Evolutionary conservation across 495 filamentous ascomycete species (phyloP).

Genomic region (Aspergillus kassunensis): DNA sequence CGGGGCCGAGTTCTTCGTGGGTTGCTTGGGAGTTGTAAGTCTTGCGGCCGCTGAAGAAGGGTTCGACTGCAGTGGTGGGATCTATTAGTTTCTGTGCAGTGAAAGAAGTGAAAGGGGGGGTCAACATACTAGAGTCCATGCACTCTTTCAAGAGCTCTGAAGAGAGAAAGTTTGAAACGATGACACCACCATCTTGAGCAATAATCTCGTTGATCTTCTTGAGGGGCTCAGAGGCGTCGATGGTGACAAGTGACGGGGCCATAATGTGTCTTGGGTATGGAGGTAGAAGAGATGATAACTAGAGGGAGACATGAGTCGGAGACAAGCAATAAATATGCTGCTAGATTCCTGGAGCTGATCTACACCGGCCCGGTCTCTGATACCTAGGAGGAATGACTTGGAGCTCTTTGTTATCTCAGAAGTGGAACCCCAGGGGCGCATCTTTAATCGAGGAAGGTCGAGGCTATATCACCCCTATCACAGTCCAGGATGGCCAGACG

Average conservation of each 20-base stretch:
- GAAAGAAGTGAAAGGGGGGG: too few relatives aligned
- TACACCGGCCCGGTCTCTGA: background rate
- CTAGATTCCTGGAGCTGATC: background rate
- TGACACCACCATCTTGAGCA: background rate
- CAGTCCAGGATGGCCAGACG: background rate
- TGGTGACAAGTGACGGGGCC: background rate
- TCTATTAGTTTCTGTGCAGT: background rate
- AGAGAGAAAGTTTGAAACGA: conserved; percentile 1
- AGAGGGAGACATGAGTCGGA: background rate
- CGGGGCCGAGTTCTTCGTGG: background rate
- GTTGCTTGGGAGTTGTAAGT: conserved; percentile 2
- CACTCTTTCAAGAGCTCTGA: conserved; percentile 2
- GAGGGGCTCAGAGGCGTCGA: conserved; percentile 1
- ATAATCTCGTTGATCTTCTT: background rate
- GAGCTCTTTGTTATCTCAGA: background rate
- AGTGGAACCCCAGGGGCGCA: background rate
- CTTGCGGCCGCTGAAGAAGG: background rate
- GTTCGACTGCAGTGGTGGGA: background rate
- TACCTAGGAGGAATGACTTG: background rate
- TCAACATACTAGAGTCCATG: background rate
- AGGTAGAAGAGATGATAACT: background rate
- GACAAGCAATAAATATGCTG: too few relatives aligned
- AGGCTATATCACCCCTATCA: background rate
- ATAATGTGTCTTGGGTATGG: background rate
- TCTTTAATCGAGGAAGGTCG: background rate